phyloP scores from a whole-genome alignment of 768 basidiomycete species.

The Boletus speciosus region DNA sequence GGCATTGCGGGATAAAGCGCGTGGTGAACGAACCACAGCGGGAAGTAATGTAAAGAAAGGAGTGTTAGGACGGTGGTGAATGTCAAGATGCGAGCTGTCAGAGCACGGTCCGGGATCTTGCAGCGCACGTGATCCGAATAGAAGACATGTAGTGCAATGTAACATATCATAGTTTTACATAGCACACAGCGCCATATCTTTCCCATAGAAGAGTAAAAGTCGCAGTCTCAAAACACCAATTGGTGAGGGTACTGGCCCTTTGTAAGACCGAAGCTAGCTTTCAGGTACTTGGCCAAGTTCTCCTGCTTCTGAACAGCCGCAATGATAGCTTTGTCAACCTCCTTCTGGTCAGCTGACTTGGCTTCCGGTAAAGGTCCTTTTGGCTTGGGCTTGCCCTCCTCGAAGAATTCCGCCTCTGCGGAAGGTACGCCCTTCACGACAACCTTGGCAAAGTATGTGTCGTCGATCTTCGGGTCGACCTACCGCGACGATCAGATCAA shows the following conservation, averaged over 20 bases:
- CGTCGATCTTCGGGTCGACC: conserved; percentile 89
- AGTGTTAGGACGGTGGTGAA: not conserved
- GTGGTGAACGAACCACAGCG: conserved; percentile 1
- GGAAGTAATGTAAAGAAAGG: not conserved
- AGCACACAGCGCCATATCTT: conserved; percentile 16
- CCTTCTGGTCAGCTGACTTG: conserved; percentile 90
- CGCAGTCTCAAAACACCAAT: conserved; percentile 69
- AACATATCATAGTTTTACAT: conserved; percentile 27
- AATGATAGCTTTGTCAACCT: conserved; percentile 73
- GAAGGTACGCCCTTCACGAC: conserved; percentile 64
- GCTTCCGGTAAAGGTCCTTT: conserved; percentile 84
- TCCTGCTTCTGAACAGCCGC: conserved; percentile 87
- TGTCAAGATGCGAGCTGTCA: not conserved
- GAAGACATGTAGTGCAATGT: conserved; percentile 16
- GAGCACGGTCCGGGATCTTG: not conserved
- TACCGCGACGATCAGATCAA: conserved; percentile 30
- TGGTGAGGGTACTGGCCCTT: conserved; percentile 98
- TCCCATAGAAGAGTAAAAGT: conserved; percentile 10
- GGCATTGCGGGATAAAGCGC: conserved; percentile 10
- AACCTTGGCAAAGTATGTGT: conserved; percentile 89
- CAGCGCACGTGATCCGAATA: conserved; percentile 14
- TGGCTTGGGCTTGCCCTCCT: conserved; percentile 86
- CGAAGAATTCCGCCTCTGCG: conserved; percentile 97
- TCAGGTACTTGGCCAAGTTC: conserved; percentile 89
- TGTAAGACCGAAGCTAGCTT: conserved; percentile 87